Evolutionary conservation across 176 grass and related monocot species (phyloP), one percentile per base, ranked within the genome.

Genomic region (Musa troglodytarum): DNA sequence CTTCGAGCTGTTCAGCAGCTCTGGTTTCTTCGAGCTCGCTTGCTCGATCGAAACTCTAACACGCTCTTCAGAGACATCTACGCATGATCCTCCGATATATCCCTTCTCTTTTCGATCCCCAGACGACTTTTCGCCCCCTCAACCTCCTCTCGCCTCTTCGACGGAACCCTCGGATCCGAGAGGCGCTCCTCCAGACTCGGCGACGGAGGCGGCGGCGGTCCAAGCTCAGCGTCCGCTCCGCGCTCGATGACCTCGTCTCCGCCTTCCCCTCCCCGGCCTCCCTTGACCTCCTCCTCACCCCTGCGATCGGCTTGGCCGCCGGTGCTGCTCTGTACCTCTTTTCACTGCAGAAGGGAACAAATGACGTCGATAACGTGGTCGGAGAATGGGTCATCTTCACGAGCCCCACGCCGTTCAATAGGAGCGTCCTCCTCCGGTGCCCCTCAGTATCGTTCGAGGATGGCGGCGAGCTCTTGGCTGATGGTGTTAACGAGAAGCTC

Each of bases 351-450:
- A 22, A 51, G 0, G 29, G 14, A 1, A 52, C 73, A 26, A 0
- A 68, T 53, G 8, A 49, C 11, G 2, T 0, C 8, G 4, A 59
- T 16, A 22, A 50, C 2, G 86, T n/a, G 75, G 65, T 84, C 21
- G 89, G 90, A n/a, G 88, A 98, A 34, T 98, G 94, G 94, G 63
- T 89, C 49, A 82, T 98, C 62, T 91, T 91, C 84, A 89, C 88
- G 21, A 93, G 71, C 75, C 94, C 94, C 75, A 93, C 94, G 49
- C 94, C 90, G 1, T 98, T 98, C 88, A 93, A 98, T 78, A 77
- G 94, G 49, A 76, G 82, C 62, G 94, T 98, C 56, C 82, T 98
- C 22, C 84, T 98, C 56, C 86, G 94, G 3, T 98, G 94, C 84
- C 90, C 94, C 26, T 98, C 94, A 11, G 81, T 98, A 63, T 93